These are phyloP conservation scores for Pinus albicaulis DNA, from an alignment of 75 land plant genomes.

Conservation along the genomic window DNA sequence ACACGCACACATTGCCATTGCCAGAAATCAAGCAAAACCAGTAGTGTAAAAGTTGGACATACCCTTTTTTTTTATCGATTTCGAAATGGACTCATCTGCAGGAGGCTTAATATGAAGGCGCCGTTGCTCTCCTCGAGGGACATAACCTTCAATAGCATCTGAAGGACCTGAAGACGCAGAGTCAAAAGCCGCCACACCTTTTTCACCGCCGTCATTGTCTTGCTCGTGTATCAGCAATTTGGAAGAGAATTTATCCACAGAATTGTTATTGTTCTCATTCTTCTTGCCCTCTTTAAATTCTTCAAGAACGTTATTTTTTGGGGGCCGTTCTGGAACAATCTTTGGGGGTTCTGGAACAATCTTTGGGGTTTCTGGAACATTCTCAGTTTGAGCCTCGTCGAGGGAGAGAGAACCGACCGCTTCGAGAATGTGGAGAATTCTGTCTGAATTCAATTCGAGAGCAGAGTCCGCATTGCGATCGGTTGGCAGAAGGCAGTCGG, in stretches of 20 bases:
- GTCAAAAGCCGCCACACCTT: conserved; percentile 12
- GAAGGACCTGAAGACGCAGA: conserved; percentile 37
- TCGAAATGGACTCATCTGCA: too few species aligned
- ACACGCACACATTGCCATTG: too few species aligned
- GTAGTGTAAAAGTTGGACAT: neutral
- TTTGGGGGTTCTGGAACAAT: neutral
- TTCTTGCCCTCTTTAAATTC: conserved; percentile 20
- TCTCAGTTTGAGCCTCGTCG: neutral
- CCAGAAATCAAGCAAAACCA: too few species aligned
- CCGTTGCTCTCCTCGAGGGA: conserved; percentile 28
- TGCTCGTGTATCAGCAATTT: conserved; percentile 47
- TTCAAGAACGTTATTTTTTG: conserved; percentile 20
- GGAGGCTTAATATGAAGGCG: neutral
- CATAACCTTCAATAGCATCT: conserved; percentile 88
- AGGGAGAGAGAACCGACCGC: conserved; percentile 2
- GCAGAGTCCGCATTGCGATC: conserved; percentile 36
- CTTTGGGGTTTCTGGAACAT: neutral
- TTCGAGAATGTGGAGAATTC: conserved; percentile 3
- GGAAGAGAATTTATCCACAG: conserved; percentile 24
- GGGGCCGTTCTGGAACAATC: neutral
- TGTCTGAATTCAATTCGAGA: neutral
- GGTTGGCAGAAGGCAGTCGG: conserved; percentile 21
- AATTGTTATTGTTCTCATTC: conserved; percentile 1
- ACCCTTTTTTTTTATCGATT: neutral
- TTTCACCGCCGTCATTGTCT: conserved; percentile 29